These are phyloP conservation scores for Ilyonectria robusta DNA, from an alignment of 2,329 filamentous ascomycete genomes.

Conservation along the genomic window DNA sequence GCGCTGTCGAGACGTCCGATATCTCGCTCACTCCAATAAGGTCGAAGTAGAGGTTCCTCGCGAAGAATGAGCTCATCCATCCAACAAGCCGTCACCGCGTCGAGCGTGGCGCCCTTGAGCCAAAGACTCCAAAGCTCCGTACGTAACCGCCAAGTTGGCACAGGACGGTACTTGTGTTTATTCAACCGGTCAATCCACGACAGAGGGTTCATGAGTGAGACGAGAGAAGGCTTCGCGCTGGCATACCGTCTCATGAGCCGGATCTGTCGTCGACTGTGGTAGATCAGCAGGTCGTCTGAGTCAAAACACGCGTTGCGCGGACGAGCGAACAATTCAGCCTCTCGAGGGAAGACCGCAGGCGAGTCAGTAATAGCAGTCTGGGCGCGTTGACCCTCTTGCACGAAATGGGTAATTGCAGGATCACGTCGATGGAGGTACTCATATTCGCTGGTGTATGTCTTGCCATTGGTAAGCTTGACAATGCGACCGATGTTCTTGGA, in stretches of 20 bases:
- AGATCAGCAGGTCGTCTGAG: conserved; percentile 30
- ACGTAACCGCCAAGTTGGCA: conserved; percentile 31
- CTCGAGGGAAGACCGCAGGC: conserved; percentile 20
- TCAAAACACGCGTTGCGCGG: conserved; percentile 32
- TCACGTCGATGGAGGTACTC: conserved; percentile 40
- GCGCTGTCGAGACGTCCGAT: conserved; percentile 17
- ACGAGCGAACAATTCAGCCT: conserved; percentile 10
- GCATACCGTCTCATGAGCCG: conserved; percentile 21
- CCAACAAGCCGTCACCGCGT: conserved; percentile 33
- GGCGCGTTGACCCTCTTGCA: conserved; percentile 20
- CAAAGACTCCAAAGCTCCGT: conserved; percentile 35
- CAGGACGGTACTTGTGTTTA: conserved; percentile 18
- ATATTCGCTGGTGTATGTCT: conserved; percentile 32
- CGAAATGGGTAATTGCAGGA: conserved; percentile 25
- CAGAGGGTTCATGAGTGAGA: not conserved
- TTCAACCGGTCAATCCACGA: conserved; percentile 19
- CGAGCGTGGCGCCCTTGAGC: conserved; percentile 15
- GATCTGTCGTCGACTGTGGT: conserved; percentile 24
- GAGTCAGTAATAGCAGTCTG: conserved; percentile 29
- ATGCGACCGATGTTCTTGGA: conserved; percentile 34
- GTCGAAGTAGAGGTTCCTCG: conserved; percentile 24
- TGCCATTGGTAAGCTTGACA: conserved; percentile 19
- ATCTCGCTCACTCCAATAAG: conserved; percentile 31
- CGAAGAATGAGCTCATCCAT: conserved; percentile 33
- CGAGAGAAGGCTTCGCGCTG: not conserved